Evolutionary conservation across 2,329 filamentous ascomycete species (phyloP).

Genomic region (Aspergillus tanneri): DNA sequence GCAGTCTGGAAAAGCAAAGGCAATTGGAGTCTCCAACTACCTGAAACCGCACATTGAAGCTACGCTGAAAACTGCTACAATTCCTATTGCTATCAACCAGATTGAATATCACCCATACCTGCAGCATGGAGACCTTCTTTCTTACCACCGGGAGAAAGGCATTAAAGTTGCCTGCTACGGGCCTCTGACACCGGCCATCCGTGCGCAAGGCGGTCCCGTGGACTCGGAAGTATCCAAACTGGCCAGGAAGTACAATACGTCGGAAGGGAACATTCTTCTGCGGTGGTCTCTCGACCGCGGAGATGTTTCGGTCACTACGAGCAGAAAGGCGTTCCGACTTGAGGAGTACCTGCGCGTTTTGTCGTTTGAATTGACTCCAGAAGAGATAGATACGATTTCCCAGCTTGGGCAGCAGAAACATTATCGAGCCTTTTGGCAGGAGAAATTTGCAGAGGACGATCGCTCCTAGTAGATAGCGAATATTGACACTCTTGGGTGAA

Average conservation of each 20-base stretch:
- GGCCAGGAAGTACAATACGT: constrained; percentile 62
- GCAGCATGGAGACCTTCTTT: constrained; percentile 44
- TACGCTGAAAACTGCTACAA: constrained; percentile 46
- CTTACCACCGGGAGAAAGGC: constrained; percentile 41
- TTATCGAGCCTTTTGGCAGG: constrained; percentile 53
- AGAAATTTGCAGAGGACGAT: constrained; percentile 50
- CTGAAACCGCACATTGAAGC: constrained; percentile 55
- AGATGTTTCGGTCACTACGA: constrained; percentile 60
- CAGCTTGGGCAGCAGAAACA: constrained; percentile 51
- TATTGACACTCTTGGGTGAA: too few species aligned
- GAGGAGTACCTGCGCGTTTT: constrained; percentile 57
- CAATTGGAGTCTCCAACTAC: constrained; percentile 65
- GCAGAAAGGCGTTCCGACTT: constrained; percentile 59
- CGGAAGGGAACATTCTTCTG: constrained; percentile 56
- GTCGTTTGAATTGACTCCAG: constrained; percentile 59
- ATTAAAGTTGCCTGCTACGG: constrained; percentile 46
- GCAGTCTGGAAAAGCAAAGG: constrained; percentile 56
- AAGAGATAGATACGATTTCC: constrained; percentile 57
- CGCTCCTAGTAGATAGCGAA: too few species aligned
- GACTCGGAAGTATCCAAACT: constrained; percentile 53
- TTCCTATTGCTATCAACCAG: constrained; percentile 41
- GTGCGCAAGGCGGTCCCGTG: constrained; percentile 55
- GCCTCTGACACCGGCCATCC: constrained; percentile 52
- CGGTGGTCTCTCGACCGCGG: constrained; percentile 64
- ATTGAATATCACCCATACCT: constrained; percentile 48